Evolutionary conservation across 345 rosid genomes (phyloP), one percentile per base, ranked within the genome.

Genomic region (Rhizophora mangle): DNA sequence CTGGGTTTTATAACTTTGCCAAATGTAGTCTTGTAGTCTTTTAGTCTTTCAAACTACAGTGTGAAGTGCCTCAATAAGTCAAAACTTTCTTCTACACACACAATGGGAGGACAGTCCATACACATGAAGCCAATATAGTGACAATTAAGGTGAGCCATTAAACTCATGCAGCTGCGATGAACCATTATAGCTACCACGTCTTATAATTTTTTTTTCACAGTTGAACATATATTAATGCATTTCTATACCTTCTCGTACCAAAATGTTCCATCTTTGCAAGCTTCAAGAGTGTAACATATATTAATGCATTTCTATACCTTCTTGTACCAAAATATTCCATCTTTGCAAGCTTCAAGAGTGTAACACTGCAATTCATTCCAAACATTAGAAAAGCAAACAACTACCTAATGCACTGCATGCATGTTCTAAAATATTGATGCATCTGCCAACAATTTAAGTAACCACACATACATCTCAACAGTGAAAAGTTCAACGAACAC

Each of bases 321-420:
- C 97, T 95, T 54, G 98, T 90, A 47, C 99, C 98, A 74, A 96
- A 90, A 65, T 95, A 92, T 70, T 95, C 90, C 96, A 90, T 90
- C 81, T 92, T 90, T 6, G 97, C 94, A 39, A 95, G 92, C 80
- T 82, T 87, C 74, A 82, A 68, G 69, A 95, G 62, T 49, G 97
- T 92, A 77, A 82, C 88, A 82, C 99, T 90, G 88, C 84, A 83
- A 64, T 76, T 66, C 59, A 70, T 76, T 68, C 59, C 34, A 20
- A 66, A 61, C 51, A 8, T 72, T 63, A 15, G 43, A 60, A 70
- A 36, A 36, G 8, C 39, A 36, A 36, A 36, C 39, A 36, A 36
- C 39, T 9, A 53, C 57, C 19, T 53, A 53, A 53, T 20, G 57
- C 22, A 53, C 10, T 22, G 24, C 9, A 6, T 18, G 9, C 1